Conservation (phyloP, 192 early-diverging fungal genomes). For the Chytriomyces sp. region DNA sequence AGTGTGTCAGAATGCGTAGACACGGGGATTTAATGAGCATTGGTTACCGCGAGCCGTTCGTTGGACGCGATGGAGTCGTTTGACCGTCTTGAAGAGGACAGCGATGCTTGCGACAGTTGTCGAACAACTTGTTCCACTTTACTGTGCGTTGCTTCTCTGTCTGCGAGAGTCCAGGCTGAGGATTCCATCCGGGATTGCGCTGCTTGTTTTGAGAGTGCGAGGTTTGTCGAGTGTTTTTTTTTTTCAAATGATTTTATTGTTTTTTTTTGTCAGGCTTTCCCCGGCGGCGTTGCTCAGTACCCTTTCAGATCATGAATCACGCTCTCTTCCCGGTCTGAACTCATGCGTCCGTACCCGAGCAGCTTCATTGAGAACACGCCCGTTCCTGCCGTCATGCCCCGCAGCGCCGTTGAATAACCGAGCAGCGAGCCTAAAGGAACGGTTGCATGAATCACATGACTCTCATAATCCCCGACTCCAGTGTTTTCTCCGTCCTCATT, state of each 20-base stretch:
- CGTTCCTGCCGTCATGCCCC: constrained; percentile 86
- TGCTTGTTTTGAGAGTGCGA: not conserved
- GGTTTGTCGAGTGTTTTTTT: not conserved
- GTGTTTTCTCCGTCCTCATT: constrained; percentile 27
- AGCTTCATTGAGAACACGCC: constrained; percentile 86
- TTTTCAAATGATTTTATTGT: no score
- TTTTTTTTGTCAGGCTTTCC: no score
- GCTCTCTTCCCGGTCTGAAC: constrained; percentile 69
- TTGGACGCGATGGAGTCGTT: not conserved
- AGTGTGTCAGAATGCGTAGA: no score
- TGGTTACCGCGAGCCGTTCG: not conserved
- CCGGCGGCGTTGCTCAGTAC: constrained; percentile 37
- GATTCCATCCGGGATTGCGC: not conserved
- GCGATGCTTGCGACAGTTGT: not conserved
- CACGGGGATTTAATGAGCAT: not conserved
- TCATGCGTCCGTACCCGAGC: constrained; percentile 79
- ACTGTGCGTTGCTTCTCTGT: not conserved
- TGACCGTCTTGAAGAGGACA: not conserved
- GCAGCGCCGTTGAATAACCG: constrained; percentile 80
- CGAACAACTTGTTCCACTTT: not conserved
- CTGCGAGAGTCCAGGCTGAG: not conserved
- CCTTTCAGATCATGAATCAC: constrained; percentile 72
- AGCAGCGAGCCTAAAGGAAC: constrained; percentile 82
- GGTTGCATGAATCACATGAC: constrained; percentile 61
- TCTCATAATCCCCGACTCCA: constrained; percentile 42